Percentiles rank a stretch among this genome's conserved stretches.
phyloP scores from a whole-genome alignment of 2,329 filamentous ascomycete species.

The Beauveria caledonica region DNA sequence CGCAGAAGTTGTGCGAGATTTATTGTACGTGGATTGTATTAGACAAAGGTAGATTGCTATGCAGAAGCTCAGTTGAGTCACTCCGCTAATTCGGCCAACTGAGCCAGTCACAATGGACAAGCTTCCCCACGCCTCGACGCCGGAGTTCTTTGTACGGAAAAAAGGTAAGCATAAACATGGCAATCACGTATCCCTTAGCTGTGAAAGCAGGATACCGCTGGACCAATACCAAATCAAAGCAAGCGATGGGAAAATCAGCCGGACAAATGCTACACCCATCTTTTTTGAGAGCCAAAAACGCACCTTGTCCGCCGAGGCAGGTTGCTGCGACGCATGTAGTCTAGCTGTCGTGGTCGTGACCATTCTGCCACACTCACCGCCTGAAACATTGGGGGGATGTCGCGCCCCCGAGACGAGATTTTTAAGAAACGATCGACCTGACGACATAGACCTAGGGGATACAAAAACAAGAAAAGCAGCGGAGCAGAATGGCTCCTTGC shows the following conservation, averaged over 20 bases:
- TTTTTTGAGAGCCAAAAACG: not conserved
- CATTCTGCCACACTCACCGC: conserved; percentile 24
- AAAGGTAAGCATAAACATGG: not conserved
- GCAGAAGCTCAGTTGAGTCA: not conserved
- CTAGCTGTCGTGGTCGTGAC: not conserved
- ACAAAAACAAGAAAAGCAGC: not conserved
- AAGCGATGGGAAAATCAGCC: too few species aligned
- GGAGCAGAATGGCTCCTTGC: not conserved
- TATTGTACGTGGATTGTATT: not conserved
- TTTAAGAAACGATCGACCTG: not conserved
- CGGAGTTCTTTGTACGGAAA: not conserved
- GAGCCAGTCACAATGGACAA: not conserved
- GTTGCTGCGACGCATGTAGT: too few species aligned
- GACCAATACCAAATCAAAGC: too few species aligned
- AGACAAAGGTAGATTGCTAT: not conserved
- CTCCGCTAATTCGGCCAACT: not conserved
- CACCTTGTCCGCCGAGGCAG: not conserved
- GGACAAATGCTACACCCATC: too few species aligned
- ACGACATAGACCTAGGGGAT: not conserved
- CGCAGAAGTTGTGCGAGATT: not conserved
- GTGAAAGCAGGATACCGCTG: too few species aligned
- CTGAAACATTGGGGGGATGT: conserved; percentile 16
- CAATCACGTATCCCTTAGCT: not conserved
- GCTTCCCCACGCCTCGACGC: not conserved
- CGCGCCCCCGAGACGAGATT: not conserved